phyloP scores from a whole-genome alignment of 176 grass and related monocot genomes.

The Raddia guianensis region DNA sequence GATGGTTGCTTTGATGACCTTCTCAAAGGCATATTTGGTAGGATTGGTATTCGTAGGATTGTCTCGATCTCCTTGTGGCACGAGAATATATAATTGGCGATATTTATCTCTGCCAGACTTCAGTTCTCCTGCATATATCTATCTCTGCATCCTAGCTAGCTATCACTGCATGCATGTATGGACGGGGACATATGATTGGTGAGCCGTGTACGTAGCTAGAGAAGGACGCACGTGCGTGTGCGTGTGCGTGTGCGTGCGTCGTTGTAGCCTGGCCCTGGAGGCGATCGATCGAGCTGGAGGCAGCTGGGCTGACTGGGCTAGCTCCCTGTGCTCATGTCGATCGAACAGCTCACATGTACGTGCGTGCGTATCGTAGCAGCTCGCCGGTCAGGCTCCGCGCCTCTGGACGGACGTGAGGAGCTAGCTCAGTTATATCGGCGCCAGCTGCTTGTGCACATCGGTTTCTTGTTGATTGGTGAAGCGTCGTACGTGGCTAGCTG shows the following conservation, averaged over 20 bases:
- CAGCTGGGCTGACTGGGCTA: slow-evolving; percentile 30
- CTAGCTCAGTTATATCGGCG: slow-evolving; percentile 1
- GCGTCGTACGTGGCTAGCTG: background rate
- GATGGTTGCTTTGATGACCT: too few species aligned
- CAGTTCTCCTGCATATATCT: background rate
- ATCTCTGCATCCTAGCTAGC: background rate
- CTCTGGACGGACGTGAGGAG: slow-evolving; percentile 12
- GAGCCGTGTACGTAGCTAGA: background rate
- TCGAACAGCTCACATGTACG: too few species aligned
- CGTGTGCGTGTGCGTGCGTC: background rate
- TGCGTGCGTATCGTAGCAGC: background rate
- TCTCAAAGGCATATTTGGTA: too few species aligned
- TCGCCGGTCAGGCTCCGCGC: background rate
- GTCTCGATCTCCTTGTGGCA: too few species aligned
- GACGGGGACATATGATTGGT: background rate
- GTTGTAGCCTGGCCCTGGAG: background rate
- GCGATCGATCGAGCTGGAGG: slow-evolving; percentile 30
- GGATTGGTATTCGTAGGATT: too few species aligned
- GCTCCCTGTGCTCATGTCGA: too few species aligned
- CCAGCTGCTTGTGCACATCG: background rate
- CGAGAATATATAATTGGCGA: too few species aligned
- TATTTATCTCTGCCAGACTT: too few species aligned
- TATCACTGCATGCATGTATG: background rate
- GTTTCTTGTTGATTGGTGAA: background rate
- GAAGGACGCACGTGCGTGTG: background rate